Evolutionary conservation across 495 filamentous ascomycete species (phyloP).

Genomic region (Pyronema domesticum): DNA sequence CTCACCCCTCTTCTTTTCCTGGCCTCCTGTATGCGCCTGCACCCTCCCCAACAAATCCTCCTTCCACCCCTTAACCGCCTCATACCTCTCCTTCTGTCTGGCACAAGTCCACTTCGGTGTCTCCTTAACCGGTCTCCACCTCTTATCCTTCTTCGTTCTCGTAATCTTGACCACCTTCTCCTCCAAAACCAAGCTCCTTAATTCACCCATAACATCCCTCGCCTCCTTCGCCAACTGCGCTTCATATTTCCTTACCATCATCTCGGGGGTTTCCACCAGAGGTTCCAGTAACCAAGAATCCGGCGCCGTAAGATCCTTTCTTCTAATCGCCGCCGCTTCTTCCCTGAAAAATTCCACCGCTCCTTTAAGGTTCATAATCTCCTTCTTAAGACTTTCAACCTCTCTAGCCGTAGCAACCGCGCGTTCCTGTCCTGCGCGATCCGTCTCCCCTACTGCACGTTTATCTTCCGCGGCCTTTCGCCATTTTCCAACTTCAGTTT

Average conservation of each 20-base stretch:
- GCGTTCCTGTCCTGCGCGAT: constrained; percentile 34
- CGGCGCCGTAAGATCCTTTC: constrained; percentile 41
- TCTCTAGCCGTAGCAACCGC: constrained; percentile 54
- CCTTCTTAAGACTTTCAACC: constrained; percentile 51
- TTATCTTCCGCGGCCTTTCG: constrained; percentile 52
- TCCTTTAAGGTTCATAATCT: constrained; percentile 52
- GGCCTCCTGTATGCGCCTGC: neutral
- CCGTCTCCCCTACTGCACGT: constrained; percentile 35
- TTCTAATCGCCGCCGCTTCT: constrained; percentile 49
- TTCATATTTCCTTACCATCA: constrained; percentile 37
- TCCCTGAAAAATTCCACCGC: constrained; percentile 64
- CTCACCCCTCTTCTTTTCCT: neutral
- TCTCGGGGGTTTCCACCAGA: constrained; percentile 38
- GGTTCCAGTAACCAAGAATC: constrained; percentile 49
- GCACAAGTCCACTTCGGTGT: constrained; percentile 42
- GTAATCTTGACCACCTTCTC: constrained; percentile 43
- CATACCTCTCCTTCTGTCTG: constrained; percentile 42
- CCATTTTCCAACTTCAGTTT: constrained; percentile 50
- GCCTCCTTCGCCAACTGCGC: constrained; percentile 47
- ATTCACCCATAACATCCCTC: constrained; percentile 49
- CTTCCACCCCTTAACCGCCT: constrained; percentile 42
- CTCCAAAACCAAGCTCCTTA: constrained; percentile 47
- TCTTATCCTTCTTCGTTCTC: constrained; percentile 26
- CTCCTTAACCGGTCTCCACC: constrained; percentile 41
- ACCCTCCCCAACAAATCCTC: constrained; percentile 31